Evolutionary conservation across 768 basidiomycete species (phyloP).

Genomic region (Amanita thiersii): DNA sequence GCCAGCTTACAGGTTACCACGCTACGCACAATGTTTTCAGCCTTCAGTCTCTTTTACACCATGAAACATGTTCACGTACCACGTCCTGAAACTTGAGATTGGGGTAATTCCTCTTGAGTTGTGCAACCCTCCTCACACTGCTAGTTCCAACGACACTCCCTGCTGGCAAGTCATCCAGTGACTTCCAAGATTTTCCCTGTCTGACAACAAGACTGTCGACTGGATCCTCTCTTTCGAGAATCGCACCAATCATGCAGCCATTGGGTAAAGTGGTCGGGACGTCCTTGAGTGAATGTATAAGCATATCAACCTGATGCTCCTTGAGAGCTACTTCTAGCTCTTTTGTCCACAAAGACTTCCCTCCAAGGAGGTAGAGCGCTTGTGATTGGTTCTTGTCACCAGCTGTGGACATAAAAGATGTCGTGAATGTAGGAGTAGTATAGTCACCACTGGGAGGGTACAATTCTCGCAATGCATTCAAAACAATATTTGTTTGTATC

Average conservation of each 20-base stretch:
- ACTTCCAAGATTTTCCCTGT: constrained; percentile 57
- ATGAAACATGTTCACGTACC: constrained; percentile 41
- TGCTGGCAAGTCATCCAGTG: constrained; percentile 73
- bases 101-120: constrained; percentile 74
- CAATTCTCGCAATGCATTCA: constrained; percentile 39
- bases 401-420: constrained; percentile 52
- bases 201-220: constrained; percentile 86
- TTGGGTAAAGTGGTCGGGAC: constrained; percentile 82
- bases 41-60: background rate
- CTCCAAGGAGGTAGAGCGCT: constrained; percentile 79
- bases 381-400: constrained; percentile 90
- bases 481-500: background rate
- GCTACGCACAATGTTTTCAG: constrained; percentile 28
- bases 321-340: constrained; percentile 86
- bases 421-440: constrained; percentile 29
- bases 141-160: constrained; percentile 94
- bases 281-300: constrained; percentile 91
- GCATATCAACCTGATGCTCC: constrained; percentile 72
- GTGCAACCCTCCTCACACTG: constrained; percentile 88
- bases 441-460: constrained; percentile 41
- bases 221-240: constrained; percentile 82
- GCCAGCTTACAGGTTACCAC: constrained; percentile 73
- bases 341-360: constrained; percentile 94
- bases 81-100: constrained; percentile 77
- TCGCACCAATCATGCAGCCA: constrained; percentile 79